phyloP scores from a whole-genome alignment of 768 basidiomycete genomes.

The Pleurotus djamor region DNA sequence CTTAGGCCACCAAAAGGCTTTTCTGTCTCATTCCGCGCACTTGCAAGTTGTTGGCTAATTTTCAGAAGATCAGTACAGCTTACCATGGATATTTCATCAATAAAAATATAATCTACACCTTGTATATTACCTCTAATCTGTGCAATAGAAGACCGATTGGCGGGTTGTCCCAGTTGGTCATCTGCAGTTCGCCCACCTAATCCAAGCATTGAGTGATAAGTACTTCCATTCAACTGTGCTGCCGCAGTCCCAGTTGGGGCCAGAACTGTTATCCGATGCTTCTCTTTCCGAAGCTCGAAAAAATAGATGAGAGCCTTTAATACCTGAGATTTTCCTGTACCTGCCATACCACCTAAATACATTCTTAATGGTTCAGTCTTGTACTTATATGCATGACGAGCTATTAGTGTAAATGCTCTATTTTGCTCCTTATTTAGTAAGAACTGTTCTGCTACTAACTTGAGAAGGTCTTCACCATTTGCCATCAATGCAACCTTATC shows the following conservation, averaged over 20 bases:
- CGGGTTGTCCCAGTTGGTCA: not conserved
- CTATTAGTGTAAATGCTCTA: conserved; percentile 19
- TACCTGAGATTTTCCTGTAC: conserved; percentile 16
- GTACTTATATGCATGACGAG: conserved; percentile 13
- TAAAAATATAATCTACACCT: conserved; percentile 27
- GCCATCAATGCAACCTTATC: not conserved
- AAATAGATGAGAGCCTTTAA: conserved; percentile 12
- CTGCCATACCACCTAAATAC: conserved; percentile 17
- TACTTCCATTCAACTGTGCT: conserved; percentile 15
- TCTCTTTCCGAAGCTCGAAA: conserved; percentile 12
- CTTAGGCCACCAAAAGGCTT: conserved; percentile 24
- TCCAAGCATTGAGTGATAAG: conserved; percentile 17
- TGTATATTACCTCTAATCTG: conserved; percentile 4
- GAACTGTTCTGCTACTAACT: not conserved
- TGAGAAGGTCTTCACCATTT: not conserved
- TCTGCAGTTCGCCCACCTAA: conserved; percentile 4
- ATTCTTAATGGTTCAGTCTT: conserved; percentile 8
- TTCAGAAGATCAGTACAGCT: conserved; percentile 19
- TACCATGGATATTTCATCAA: conserved; percentile 36
- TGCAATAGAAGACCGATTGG: not conserved
- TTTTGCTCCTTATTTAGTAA: conserved; percentile 19
- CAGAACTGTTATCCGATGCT: conserved; percentile 13
- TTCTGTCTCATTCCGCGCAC: conserved; percentile 8
- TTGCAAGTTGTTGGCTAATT: conserved; percentile 17
- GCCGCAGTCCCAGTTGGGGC: conserved; percentile 22